phyloP scores from a whole-genome alignment of 2,329 filamentous ascomycete species.

The Pyrenochaeta sp. region DNA sequence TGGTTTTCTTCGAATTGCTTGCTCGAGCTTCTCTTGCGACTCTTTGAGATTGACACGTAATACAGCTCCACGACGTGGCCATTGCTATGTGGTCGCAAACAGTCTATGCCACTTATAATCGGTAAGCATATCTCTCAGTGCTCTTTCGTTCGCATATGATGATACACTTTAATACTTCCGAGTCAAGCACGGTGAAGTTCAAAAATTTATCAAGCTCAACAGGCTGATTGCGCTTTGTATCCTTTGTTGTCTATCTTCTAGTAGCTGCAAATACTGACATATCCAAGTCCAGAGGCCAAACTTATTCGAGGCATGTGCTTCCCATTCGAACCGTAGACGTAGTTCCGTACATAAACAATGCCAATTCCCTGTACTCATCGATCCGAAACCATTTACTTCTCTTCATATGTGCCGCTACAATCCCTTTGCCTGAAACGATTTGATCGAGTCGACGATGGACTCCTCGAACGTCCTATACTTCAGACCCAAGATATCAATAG shows the following conservation, averaged over 20 bases:
- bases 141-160: conserved; percentile 32
- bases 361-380: too few species aligned
- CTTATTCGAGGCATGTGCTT: not conserved
- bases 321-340: conserved; percentile 12
- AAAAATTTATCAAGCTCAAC: conserved; percentile 62
- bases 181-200: conserved; percentile 47
- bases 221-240: conserved; percentile 53
- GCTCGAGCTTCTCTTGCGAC: conserved; percentile 3
- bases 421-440: conserved; percentile 65
- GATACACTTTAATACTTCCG: conserved; percentile 45
- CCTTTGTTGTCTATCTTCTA: conserved; percentile 5
- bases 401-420: conserved; percentile 45
- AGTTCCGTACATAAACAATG: conserved; percentile 16
- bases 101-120: not conserved
- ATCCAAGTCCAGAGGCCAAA: conserved; percentile 3
- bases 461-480: conserved; percentile 66
- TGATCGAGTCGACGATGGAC: conserved; percentile 68
- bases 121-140: conserved; percentile 26
- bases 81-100: not conserved
- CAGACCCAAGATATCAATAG: conserved; percentile 64
- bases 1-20: conserved; percentile 19
- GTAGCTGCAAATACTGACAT: conserved; percentile 20
- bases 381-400: too few species aligned
- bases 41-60: conserved; percentile 3
- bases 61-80: conserved; percentile 3